These are phyloP conservation scores for Arachnopeziza araneosa DNA, from an alignment of 2,329 filamentous ascomycete species.

Conservation along the genomic window DNA sequence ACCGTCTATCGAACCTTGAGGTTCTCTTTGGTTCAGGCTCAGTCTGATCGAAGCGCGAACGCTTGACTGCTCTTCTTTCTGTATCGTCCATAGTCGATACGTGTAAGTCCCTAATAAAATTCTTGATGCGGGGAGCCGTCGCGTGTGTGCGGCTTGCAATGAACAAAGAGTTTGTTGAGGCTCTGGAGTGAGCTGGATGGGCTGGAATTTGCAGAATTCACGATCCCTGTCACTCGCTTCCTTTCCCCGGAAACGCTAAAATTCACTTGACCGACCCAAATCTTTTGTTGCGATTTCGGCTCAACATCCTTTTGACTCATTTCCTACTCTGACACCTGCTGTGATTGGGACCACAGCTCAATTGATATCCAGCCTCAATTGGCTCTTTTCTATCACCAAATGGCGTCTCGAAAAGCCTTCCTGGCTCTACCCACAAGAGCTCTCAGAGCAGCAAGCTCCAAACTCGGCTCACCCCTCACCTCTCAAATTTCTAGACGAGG, in stretches of 20 bases:
- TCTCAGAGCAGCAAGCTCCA: constrained; percentile 2
- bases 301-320: background rate
- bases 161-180: background rate
- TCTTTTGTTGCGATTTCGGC: background rate
- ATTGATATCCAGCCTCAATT: constrained; percentile 11
- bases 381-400: constrained; percentile 12
- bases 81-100: constrained; percentile 62
- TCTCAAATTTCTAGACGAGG: constrained; percentile 21
- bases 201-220: background rate
- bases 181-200: background rate
- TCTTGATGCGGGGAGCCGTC: background rate
- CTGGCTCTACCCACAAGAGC: constrained; percentile 23
- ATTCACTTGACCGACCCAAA: background rate
- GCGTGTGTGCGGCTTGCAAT: background rate
- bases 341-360: background rate
- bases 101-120: background rate
- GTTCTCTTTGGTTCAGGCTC: constrained; percentile 70
- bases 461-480: constrained; percentile 14
- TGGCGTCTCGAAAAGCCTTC: constrained; percentile 30
- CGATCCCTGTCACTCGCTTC: too few species aligned
- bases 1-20: constrained; percentile 88
- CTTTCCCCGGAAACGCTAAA: too few species aligned
- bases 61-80: constrained; percentile 67
- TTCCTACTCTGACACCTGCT: background rate
- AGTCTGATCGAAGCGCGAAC: constrained; percentile 91